These are phyloP conservation scores for Epichloe sp. DNA, from an alignment of 2,329 filamentous ascomycete species.

Conservation along the genomic window DNA sequence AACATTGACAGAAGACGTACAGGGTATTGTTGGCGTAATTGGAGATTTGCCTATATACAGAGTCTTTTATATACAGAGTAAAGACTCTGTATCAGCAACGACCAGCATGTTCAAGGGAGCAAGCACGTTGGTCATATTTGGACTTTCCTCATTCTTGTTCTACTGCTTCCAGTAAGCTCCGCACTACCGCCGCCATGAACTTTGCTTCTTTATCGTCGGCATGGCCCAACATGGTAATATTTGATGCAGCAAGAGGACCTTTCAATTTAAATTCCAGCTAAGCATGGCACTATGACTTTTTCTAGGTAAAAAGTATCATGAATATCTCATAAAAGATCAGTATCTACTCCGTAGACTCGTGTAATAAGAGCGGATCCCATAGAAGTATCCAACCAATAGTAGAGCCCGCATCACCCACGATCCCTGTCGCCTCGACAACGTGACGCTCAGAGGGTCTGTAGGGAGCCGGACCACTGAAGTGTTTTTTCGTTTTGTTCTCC, in stretches of 20 bases:
- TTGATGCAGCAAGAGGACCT: not conserved
- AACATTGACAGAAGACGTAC: no score
- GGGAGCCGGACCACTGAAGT: not conserved
- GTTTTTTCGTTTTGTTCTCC: not conserved
- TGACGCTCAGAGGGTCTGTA: constrained; percentile 2
- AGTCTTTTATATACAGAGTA: no score
- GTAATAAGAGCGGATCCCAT: not conserved
- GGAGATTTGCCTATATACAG: no score
- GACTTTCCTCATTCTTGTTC: not conserved
- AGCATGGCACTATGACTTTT: no score
- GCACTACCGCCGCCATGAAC: not conserved
- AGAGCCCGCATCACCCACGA: not conserved
- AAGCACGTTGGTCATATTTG: no score
- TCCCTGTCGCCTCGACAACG: constrained; percentile 9
- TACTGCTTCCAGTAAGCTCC: not conserved
- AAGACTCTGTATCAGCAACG: no score
- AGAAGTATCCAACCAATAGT: not conserved
- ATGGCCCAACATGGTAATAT: not conserved
- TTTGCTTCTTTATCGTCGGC: no score
- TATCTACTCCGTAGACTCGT: no score
- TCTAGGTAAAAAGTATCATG: no score
- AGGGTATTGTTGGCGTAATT: no score
- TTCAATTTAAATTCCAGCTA: not conserved
- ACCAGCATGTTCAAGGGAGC: no score
- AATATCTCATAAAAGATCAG: no score